Percentiles rank a stretch among this genome's conserved stretches.
Evolutionary conservation across 768 basidiomycete species (phyloP).

Genomic region (Tylopilus plumbeoviolaceoides): DNA sequence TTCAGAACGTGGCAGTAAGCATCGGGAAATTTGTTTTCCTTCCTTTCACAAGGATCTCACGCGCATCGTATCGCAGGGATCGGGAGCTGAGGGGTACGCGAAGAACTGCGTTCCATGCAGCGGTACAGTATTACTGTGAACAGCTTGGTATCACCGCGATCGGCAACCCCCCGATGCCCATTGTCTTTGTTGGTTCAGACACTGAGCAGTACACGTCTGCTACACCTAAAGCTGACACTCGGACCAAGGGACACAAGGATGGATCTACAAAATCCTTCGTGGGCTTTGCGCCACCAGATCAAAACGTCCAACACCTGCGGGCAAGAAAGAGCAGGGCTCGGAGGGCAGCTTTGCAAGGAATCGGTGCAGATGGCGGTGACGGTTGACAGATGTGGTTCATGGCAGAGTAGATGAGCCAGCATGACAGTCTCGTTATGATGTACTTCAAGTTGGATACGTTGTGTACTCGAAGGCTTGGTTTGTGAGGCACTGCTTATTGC

Average conservation of each 20-base stretch:
- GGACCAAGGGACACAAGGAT: constrained; percentile 4
- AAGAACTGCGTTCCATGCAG: constrained; percentile 77
- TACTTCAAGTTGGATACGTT: constrained; percentile 13
- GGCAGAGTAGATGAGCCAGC: constrained; percentile 2
- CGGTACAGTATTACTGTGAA: constrained; percentile 66
- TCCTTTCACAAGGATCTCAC: constrained; percentile 3
- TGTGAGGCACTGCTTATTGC: constrained; percentile 25
- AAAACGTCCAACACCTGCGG: constrained; percentile 7
- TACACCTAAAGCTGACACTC: neutral
- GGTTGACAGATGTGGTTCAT: constrained; percentile 1
- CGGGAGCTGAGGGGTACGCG: constrained; percentile 61
- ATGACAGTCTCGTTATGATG: constrained; percentile 1
- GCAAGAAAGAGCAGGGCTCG: constrained; percentile 33
- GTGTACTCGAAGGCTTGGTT: constrained; percentile 10
- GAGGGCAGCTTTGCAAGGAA: constrained; percentile 31
- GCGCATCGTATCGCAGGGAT: constrained; percentile 30
- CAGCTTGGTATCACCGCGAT: constrained; percentile 63
- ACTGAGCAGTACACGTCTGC: constrained; percentile 7
- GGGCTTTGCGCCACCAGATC: constrained; percentile 30
- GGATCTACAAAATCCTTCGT: constrained; percentile 18
- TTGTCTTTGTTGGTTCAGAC: constrained; percentile 41
- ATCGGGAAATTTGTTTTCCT: neutral
- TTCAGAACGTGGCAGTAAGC: constrained; percentile 35
- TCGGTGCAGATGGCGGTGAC: constrained; percentile 23
- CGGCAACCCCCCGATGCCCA: constrained; percentile 53